Percentiles rank a stretch among this genome's conserved stretches.
Evolutionary conservation across 345 rosid species (phyloP).

Genomic region (Firmiana major): DNA sequence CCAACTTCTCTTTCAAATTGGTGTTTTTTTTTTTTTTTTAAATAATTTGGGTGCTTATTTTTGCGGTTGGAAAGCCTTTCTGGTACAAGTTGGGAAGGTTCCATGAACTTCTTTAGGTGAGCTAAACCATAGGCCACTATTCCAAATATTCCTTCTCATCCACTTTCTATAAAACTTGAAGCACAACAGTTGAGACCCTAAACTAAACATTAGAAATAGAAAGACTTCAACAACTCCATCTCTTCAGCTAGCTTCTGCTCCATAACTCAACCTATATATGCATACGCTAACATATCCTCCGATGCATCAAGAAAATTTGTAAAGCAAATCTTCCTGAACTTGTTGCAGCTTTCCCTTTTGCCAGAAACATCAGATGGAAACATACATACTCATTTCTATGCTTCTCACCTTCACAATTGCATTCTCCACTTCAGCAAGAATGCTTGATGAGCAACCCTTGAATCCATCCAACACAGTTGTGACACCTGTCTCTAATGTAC

Average conservation of each 20-base stretch:
- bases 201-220: background rate
- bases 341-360: background rate
- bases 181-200: background rate
- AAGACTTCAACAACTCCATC: background rate
- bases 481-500: background rate
- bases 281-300: background rate
- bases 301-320: background rate
- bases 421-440: slow-evolving; percentile 12
- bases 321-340: background rate
- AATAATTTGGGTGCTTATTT: background rate
- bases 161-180: background rate
- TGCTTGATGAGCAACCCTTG: slow-evolving; percentile 12
- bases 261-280: slow-evolving; percentile 2
- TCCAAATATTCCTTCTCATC: background rate
- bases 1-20: background rate
- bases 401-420: slow-evolving; percentile 11
- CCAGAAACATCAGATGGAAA: slow-evolving; percentile 1
- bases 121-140: slow-evolving; percentile 2
- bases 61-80: background rate
- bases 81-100: background rate
- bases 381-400: slow-evolving; percentile 7
- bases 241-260: background rate
- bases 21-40: background rate
- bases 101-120: background rate
- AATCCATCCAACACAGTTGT: background rate